phyloP scores from a whole-genome alignment of 2,329 filamentous ascomycete genomes.

The Neopestalotiopsis rosae region DNA sequence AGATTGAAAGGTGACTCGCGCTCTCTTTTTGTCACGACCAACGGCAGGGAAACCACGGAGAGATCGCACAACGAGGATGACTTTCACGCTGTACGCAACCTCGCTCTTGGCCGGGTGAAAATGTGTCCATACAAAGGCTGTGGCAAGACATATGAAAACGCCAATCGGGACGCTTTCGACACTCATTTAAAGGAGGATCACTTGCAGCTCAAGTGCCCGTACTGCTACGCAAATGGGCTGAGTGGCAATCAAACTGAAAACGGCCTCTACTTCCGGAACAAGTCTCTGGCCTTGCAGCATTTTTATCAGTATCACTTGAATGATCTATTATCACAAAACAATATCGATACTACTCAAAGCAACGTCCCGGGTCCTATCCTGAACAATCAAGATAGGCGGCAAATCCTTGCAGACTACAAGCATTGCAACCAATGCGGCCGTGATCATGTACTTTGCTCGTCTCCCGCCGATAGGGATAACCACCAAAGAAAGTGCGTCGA shows the following conservation, averaged over 20 bases:
- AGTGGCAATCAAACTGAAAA: background rate
- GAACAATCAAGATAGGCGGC: background rate
- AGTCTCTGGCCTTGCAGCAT: constrained; percentile 6
- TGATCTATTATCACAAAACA: background rate
- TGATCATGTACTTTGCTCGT: background rate
- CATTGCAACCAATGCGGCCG: constrained; percentile 19
- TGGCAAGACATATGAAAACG: constrained; percentile 36
- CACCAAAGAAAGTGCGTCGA: constrained; percentile 6
- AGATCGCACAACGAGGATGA: constrained; percentile 41
- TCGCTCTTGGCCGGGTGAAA: constrained; percentile 39
- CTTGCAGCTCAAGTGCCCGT: constrained; percentile 30
- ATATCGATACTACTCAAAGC: background rate
- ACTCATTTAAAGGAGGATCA: constrained; percentile 44
- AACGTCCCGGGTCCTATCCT: background rate
- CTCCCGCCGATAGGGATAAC: constrained; percentile 6
- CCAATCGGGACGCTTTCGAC: constrained; percentile 36
- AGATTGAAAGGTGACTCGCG: constrained; percentile 40
- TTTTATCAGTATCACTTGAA: constrained; percentile 13
- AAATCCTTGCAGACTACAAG: background rate
- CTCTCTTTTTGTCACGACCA: constrained; percentile 43
- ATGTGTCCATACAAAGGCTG: constrained; percentile 47
- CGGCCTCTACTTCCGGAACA: background rate
- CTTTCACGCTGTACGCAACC: constrained; percentile 39
- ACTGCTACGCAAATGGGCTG: constrained; percentile 23
- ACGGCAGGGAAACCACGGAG: constrained; percentile 47